Evolutionary conservation across 2,329 filamentous ascomycete species (phyloP).

Genomic region (Fusarium keratoplasticum): DNA sequence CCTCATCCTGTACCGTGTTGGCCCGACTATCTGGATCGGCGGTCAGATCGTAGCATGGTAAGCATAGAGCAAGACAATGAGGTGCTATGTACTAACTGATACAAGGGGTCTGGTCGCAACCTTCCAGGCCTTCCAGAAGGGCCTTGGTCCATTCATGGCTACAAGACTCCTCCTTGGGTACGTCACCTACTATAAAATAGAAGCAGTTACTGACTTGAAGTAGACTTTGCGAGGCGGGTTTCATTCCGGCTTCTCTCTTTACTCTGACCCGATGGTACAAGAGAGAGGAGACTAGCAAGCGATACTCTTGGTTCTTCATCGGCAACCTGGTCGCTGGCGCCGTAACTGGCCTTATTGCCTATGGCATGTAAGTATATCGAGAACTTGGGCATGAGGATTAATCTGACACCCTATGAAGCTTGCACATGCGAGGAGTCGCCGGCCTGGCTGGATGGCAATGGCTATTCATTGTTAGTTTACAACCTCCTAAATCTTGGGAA

Average conservation of each 20-base stretch:
- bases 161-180: slow-evolving; percentile 47
- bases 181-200: too few species aligned
- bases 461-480: slow-evolving; percentile 64
- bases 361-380: slow-evolving; percentile 41
- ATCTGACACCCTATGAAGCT: not conserved
- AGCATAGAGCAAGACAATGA: slow-evolving; percentile 18
- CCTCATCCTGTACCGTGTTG: slow-evolving; percentile 58
- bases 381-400: not conserved
- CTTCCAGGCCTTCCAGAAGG: slow-evolving; percentile 50
- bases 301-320: slow-evolving; percentile 57
- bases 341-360: slow-evolving; percentile 55
- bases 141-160: slow-evolving; percentile 47
- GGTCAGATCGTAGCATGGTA: slow-evolving; percentile 48
- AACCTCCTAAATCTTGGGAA: not conserved
- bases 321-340: slow-evolving; percentile 56
- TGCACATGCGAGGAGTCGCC: slow-evolving; percentile 39
- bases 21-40: slow-evolving; percentile 57
- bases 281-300: slow-evolving; percentile 55
- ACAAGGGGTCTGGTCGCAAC: slow-evolving; percentile 48
- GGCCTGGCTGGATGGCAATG: slow-evolving; percentile 73
- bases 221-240: slow-evolving; percentile 44
- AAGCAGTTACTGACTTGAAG: not conserved
- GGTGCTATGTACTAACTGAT: slow-evolving; percentile 35
- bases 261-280: slow-evolving; percentile 61
- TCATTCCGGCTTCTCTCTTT: slow-evolving; percentile 58